Evolutionary conservation across 140 eudicot species (phyloP).

Genomic region (Senecio squalidus): DNA sequence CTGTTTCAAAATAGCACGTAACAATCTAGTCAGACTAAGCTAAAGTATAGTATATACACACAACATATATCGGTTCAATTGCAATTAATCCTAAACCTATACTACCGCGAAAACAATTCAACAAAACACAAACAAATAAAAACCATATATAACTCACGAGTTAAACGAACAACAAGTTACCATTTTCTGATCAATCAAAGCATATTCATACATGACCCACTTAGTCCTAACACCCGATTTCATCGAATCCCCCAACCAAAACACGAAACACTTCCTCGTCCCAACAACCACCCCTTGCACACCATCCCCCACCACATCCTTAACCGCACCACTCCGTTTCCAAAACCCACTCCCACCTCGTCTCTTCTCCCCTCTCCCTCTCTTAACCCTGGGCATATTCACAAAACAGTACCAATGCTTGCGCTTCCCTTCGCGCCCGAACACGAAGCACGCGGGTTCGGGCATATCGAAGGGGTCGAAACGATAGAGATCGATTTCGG

Average conservation of each 20-base stretch:
- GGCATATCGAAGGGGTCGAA: slow-evolving; percentile 53
- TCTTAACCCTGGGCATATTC: slow-evolving; percentile 31
- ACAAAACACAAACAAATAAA: background rate
- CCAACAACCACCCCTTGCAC: slow-evolving; percentile 48
- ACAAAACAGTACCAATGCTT: slow-evolving; percentile 59
- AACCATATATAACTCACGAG: background rate
- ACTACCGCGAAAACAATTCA: background rate
- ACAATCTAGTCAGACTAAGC: too few species aligned
- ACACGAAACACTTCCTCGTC: slow-evolving; percentile 47
- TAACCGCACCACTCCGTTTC: slow-evolving; percentile 44
- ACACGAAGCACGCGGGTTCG: slow-evolving; percentile 39
- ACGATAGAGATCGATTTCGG: slow-evolving; percentile 41
- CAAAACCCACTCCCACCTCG: slow-evolving; percentile 48
- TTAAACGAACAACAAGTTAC: slow-evolving; percentile 13
- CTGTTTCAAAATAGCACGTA: too few species aligned
- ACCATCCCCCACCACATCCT: slow-evolving; percentile 43
- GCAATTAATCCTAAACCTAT: background rate
- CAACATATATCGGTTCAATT: background rate
- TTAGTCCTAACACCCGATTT: slow-evolving; percentile 34
- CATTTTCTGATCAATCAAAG: slow-evolving; percentile 32
- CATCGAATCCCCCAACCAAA: slow-evolving; percentile 40
- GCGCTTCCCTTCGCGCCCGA: slow-evolving; percentile 44
- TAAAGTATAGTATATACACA: too few species aligned
- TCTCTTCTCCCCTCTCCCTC: slow-evolving; percentile 33
- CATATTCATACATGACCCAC: slow-evolving; percentile 66